A percentile compares a stretch with the other conserved stretches of the same genome.
Conservation (phyloP, 352 stramenopile species). For the Phytophthora capsici region DNA sequence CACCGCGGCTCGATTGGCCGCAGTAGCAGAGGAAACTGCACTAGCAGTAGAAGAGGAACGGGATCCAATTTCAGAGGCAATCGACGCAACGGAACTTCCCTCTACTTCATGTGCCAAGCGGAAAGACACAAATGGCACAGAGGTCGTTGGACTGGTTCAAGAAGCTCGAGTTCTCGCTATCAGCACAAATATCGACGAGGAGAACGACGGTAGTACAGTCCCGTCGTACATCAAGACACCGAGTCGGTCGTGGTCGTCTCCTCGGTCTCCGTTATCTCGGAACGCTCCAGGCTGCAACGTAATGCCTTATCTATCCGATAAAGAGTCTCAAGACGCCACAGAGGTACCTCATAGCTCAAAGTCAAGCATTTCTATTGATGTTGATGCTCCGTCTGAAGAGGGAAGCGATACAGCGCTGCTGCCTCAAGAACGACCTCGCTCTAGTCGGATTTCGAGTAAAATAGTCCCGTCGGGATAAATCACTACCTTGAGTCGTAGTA, state of each 20-base stretch:
- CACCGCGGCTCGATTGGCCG: constrained; percentile 24
- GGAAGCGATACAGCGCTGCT: constrained; percentile 21
- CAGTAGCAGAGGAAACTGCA: constrained; percentile 14
- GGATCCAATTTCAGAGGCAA: neutral
- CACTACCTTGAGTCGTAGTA: constrained; percentile 1
- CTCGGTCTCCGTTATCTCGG: constrained; percentile 4
- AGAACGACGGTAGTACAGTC: neutral
- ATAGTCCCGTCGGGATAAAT: constrained; percentile 50
- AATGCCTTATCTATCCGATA: constrained; percentile 32
- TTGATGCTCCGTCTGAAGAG: constrained; percentile 20
- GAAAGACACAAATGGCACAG: neutral
- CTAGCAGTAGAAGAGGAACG: neutral
- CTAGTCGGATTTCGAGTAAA: constrained; percentile 39
- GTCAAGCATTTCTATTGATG: constrained; percentile 10
- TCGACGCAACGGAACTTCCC: neutral
- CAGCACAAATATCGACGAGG: constrained; percentile 1
- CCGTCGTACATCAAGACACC: constrained; percentile 3
- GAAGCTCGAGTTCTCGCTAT: constrained; percentile 30
- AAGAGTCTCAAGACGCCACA: constrained; percentile 16
- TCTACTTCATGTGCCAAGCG: neutral
- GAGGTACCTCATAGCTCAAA: constrained; percentile 1
- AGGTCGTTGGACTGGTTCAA: neutral
- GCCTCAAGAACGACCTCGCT: constrained; percentile 31
- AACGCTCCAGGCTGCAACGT: constrained; percentile 17
- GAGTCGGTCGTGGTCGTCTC: constrained; percentile 24